A percentile compares a stretch with the other conserved stretches of the same genome.
Conservation (phyloP, 1,284 basidiomycete species). For the Volvariella surrecta region DNA sequence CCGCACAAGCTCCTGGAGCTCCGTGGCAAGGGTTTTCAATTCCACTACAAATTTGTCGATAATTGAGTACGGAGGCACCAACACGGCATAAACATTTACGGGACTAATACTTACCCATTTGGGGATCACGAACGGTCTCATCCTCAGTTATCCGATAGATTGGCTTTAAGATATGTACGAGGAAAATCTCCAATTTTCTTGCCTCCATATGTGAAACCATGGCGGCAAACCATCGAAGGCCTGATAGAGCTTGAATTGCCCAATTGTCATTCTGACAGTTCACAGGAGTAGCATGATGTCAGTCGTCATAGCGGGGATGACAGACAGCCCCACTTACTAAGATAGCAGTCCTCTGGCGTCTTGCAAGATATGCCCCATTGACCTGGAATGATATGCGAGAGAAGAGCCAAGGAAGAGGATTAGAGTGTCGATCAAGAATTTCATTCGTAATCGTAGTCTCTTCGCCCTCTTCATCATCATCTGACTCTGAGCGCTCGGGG, state of each 20-base stretch:
- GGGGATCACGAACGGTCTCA: slow-evolving; percentile 66
- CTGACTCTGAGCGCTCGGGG: slow-evolving; percentile 24
- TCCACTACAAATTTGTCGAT: slow-evolving; percentile 47
- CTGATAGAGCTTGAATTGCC: slow-evolving; percentile 73
- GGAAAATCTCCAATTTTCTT: slow-evolving; percentile 51
- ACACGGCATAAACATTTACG: no score
- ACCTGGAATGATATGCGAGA: slow-evolving; percentile 89
- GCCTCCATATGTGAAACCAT: slow-evolving; percentile 70
- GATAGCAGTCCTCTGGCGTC: slow-evolving; percentile 43
- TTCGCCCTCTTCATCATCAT: slow-evolving; percentile 21
- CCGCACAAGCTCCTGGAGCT: slow-evolving; percentile 87
- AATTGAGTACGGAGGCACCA: no score
- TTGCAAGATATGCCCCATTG: slow-evolving; percentile 61
- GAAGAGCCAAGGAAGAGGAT: slow-evolving; percentile 88
- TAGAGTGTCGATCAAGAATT: slow-evolving; percentile 19
- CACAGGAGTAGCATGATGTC: slow-evolving; percentile 3
- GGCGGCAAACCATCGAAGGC: slow-evolving; percentile 92
- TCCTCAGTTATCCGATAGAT: slow-evolving; percentile 86
- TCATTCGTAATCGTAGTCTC: slow-evolving; percentile 21
- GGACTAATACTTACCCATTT: slow-evolving; percentile 58
- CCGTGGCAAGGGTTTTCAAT: slow-evolving; percentile 73
- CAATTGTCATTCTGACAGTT: slow-evolving; percentile 37
- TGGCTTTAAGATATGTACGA: slow-evolving; percentile 82
- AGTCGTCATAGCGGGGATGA: slow-evolving; percentile 2
- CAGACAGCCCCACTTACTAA: slow-evolving; percentile 29